Evolutionary conservation across 108 stramenopile species (phyloP).

Genomic region (Fistulifera solaris): DNA sequence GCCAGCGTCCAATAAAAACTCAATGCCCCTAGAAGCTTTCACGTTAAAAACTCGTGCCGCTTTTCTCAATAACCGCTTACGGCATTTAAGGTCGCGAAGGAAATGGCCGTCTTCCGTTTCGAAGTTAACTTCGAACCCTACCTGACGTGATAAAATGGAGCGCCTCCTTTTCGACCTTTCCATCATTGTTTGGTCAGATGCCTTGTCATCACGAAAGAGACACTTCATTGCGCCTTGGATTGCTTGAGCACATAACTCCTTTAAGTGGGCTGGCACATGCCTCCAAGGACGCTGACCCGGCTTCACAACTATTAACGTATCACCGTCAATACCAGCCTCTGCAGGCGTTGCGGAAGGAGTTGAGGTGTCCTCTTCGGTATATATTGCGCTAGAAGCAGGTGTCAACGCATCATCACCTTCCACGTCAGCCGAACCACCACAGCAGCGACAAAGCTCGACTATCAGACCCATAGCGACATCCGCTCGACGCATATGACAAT

Average conservation of each 20-base stretch:
- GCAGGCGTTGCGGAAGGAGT: not conserved
- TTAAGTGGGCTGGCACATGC: constrained; percentile 68
- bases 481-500: constrained; percentile 60
- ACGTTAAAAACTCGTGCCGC: constrained; percentile 75
- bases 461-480: constrained; percentile 72
- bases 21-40: constrained; percentile 63
- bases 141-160: constrained; percentile 19
- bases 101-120: constrained; percentile 13
- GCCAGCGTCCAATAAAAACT: constrained; percentile 51
- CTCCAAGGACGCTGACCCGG: constrained; percentile 14
- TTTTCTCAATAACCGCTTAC: constrained; percentile 53
- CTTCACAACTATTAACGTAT: not conserved
- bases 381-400: not conserved
- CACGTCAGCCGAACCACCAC: constrained; percentile 66
- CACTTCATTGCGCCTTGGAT: constrained; percentile 61
- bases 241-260: constrained; percentile 72
- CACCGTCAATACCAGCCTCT: not conserved
- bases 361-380: not conserved
- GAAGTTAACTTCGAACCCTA: constrained; percentile 4
- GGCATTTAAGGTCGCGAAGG: constrained; percentile 49
- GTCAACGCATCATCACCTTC: constrained; percentile 34
- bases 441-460: constrained; percentile 70
- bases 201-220: constrained; percentile 46
- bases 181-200: constrained; percentile 23
- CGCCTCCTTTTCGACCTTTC: constrained; percentile 19